These are phyloP conservation scores for Colletotrichum camelliae DNA, from an alignment of 2,329 filamentous ascomycete genomes.

Conservation along the genomic window DNA sequence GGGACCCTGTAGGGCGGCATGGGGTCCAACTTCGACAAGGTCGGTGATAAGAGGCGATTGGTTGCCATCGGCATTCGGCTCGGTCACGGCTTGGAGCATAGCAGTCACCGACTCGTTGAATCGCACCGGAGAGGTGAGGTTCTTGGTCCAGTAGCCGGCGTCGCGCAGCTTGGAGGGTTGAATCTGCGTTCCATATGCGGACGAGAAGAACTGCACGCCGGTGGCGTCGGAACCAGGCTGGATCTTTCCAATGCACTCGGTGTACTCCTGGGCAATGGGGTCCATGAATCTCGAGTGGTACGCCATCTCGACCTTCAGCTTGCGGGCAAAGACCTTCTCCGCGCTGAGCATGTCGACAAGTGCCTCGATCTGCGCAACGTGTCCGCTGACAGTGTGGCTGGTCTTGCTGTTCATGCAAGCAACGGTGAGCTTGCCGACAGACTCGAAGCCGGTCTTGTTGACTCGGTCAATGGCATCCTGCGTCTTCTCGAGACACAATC, in stretches of 20 bases:
- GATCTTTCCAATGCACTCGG: background rate
- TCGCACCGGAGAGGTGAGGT: background rate
- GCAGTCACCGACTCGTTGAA: background rate
- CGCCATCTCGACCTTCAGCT: background rate
- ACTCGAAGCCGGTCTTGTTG: background rate
- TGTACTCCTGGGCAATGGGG: background rate
- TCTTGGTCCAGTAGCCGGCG: background rate
- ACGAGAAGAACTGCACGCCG: background rate
- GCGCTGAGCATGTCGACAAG: constrained; percentile 40
- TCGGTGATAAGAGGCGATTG: background rate
- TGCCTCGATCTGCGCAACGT: constrained; percentile 46
- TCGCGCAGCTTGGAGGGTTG: background rate
- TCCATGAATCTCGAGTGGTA: constrained; percentile 8
- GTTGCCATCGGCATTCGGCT: background rate
- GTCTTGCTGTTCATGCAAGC: constrained; percentile 56
- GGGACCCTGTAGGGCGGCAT: background rate
- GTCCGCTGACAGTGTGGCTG: constrained; percentile 56
- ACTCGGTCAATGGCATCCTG: background rate
- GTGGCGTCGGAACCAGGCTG: background rate
- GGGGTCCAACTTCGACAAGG: background rate
- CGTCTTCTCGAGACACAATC: background rate
- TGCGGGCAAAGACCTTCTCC: constrained; percentile 19
- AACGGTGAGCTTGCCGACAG: constrained; percentile 1
- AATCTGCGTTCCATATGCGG: background rate
- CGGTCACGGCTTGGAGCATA: background rate